Evolutionary conservation across 2,329 filamentous ascomycete genomes (phyloP), one percentile per base, ranked within the genome.

Genomic region (Cryphonectria carpinicola): DNA sequence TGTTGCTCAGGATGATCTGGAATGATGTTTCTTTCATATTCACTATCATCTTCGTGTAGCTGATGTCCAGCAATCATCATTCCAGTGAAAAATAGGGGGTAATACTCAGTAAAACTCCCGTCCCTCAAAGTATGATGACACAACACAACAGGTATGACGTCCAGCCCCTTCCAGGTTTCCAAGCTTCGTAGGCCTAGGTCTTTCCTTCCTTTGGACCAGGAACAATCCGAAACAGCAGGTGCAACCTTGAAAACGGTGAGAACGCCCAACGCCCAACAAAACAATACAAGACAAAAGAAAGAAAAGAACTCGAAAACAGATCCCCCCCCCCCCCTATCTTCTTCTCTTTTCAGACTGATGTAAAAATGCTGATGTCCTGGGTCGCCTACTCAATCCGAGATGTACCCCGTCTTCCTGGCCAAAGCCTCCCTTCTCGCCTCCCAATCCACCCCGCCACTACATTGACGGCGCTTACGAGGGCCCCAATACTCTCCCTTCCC

Each of bases 321-420:
- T 25, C 25, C n/a, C 46, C 41, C n/a, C n/a, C n/a, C n/a, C n/a
- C n/a, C n/a, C n/a, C n/a, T n/a, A n/a, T n/a, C n/a, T n/a, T n/a
- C 11, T 13, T 11, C 25, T n/a, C n/a, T 14, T 54, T 25, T 5
- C 10, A 54, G 13, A 6, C n/a, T 54, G 52, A 13, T 25, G 13
- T 28, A 25, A 56, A 3, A 17, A 4, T 56, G 52, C n/a, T 28
- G 52, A 14, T 14, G 4, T 56, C 25, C 10, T 10, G 10, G 11
- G 52, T 28, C 52, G 13, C 11, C 52, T 28, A 4, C n/a, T 28
- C 13, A 13, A 25, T 56, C 46, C 52, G 13, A 56, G 52, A 25
- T 13, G 52, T 56, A 56, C n/a, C 52, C 52, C 52, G 52, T 56
- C n/a, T 56, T 56, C 13, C 13, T 56, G 52, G 52, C 52, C 52